phyloP scores from a whole-genome alignment of 495 filamentous ascomycete species.

The Friedmanniomyces simplex region DNA sequence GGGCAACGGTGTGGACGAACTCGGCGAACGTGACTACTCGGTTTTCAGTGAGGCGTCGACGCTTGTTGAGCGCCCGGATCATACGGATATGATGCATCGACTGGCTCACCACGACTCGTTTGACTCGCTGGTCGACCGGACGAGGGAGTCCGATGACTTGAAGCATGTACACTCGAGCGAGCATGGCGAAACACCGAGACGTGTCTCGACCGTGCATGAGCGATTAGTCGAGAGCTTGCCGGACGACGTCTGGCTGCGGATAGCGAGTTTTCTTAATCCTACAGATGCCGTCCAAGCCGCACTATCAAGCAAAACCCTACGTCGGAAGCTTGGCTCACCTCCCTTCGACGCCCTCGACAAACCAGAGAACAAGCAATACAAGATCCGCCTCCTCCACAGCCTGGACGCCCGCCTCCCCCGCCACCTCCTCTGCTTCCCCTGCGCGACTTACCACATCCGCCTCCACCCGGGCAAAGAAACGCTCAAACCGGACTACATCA shows the following conservation, averaged over 20 bases:
- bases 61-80: constrained; percentile 10
- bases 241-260: constrained; percentile 34
- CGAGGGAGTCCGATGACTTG: background rate
- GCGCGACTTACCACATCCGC: constrained; percentile 41
- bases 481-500: constrained; percentile 36
- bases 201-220: constrained; percentile 23
- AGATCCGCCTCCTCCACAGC: constrained; percentile 37
- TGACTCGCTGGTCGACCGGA: constrained; percentile 17
- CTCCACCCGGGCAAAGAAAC: constrained; percentile 40
- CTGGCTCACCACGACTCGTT: constrained; percentile 20
- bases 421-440: constrained; percentile 50
- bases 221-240: constrained; percentile 37
- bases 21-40: constrained; percentile 15
- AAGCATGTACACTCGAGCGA: constrained; percentile 12
- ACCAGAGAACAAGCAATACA: constrained; percentile 34
- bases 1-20: constrained; percentile 11
- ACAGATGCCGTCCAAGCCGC: constrained; percentile 40
- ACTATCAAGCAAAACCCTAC: constrained; percentile 39
- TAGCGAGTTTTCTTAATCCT: constrained; percentile 35
- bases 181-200: background rate
- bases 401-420: constrained; percentile 39
- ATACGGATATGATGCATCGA: constrained; percentile 20
- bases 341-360: constrained; percentile 30
- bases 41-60: constrained; percentile 14
- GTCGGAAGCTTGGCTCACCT: constrained; percentile 31